Conservation (phyloP, 495 filamentous ascomycete genomes). For the Peziza echinospora region DNA sequence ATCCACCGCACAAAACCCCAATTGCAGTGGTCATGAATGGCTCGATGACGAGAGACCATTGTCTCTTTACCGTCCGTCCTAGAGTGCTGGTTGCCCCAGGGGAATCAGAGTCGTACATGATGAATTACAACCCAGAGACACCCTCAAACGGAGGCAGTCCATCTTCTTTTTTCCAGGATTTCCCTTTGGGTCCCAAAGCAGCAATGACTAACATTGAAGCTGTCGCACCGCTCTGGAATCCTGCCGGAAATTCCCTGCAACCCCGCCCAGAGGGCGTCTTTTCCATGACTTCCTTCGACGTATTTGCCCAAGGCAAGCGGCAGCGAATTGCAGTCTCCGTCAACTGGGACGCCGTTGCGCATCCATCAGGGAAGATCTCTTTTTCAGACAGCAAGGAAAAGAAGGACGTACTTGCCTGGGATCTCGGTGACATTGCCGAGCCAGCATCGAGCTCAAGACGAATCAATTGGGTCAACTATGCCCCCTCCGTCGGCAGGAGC, state of each 20-base stretch:
- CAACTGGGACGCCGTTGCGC: constrained; percentile 8
- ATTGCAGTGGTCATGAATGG: background rate
- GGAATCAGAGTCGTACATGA: too few species aligned
- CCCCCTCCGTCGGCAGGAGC: background rate
- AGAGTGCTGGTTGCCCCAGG: too few species aligned
- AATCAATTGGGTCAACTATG: background rate
- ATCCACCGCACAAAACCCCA: background rate
- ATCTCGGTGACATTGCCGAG: background rate
- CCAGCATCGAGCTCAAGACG: background rate
- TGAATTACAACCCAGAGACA: background rate
- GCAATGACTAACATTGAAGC: background rate
- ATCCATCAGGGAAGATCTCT: background rate
- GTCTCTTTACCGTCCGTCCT: too few species aligned
- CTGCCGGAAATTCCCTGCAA: background rate
- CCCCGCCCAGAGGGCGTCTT: constrained; percentile 1
- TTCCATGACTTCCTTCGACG: constrained; percentile 8
- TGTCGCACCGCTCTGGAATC: too few species aligned
- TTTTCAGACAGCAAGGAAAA: background rate
- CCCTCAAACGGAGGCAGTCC: background rate
- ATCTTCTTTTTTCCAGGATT: background rate
- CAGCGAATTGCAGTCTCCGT: constrained; percentile 6
- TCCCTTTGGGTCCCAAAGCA: background rate
- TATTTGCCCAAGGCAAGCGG: constrained; percentile 8
- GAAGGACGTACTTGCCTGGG: background rate
- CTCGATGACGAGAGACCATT: background rate